phyloP scores from a whole-genome alignment of 1,284 basidiomycete genomes.

The Flammula alnicola region DNA sequence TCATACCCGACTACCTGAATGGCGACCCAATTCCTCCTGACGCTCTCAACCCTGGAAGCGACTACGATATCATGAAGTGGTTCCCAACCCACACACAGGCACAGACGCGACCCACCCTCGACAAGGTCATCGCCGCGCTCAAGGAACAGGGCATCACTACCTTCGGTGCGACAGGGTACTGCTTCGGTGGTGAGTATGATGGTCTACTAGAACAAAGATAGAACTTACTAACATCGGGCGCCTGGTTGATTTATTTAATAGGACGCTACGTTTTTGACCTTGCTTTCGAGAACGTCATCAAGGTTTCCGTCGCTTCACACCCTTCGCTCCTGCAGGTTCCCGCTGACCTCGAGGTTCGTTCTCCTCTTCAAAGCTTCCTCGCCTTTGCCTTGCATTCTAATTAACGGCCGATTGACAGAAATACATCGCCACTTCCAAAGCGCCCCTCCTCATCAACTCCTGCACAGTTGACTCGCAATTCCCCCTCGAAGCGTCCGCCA shows the following conservation, averaged over 20 bases:
- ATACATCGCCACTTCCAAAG: slow-evolving; percentile 49
- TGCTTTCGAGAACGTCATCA: slow-evolving; percentile 62
- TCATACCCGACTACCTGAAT: slow-evolving; percentile 63
- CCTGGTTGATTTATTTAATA: slow-evolving; percentile 30
- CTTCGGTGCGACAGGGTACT: slow-evolving; percentile 71
- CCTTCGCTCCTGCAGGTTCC: slow-evolving; percentile 71
- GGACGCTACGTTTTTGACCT: slow-evolving; percentile 67
- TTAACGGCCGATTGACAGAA: slow-evolving; percentile 39
- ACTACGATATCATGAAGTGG: slow-evolving; percentile 56
- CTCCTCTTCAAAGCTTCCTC: not conserved
- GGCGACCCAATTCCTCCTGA: slow-evolving; percentile 57
- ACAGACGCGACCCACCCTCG: slow-evolving; percentile 54
- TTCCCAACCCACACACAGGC: slow-evolving; percentile 48
- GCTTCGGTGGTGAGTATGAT: slow-evolving; percentile 66
- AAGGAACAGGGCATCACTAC: slow-evolving; percentile 60
- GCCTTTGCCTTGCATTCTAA: not conserved
- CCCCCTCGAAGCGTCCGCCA: slow-evolving; percentile 48
- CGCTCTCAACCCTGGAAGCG: slow-evolving; percentile 36
- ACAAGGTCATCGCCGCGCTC: slow-evolving; percentile 62
- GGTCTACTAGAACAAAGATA: too few relatives aligned
- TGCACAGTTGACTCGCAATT: slow-evolving; percentile 60
- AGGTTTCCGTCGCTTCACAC: slow-evolving; percentile 63
- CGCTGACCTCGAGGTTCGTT: slow-evolving; percentile 62
- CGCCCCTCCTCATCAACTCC: slow-evolving; percentile 66
- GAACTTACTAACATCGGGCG: not conserved